These are phyloP conservation scores for Solanum virginianum DNA, from an alignment of 257 asterid species.

Conservation along the genomic window DNA sequence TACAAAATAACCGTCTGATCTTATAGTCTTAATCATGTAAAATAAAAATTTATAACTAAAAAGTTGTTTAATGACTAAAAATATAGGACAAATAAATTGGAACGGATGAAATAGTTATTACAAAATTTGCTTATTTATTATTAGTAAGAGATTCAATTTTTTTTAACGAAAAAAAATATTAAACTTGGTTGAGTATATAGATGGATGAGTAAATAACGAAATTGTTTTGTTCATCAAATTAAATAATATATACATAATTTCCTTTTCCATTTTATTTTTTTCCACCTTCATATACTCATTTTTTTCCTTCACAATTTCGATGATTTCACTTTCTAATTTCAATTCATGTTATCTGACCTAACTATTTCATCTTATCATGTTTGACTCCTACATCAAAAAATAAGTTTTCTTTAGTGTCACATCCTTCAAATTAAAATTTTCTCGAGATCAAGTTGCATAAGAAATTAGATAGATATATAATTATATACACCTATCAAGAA, in stretches of 20 bases:
- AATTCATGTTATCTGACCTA: not conserved
- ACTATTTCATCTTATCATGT: not conserved
- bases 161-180: not conserved
- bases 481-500: no score
- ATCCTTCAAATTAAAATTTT: rapidly evolving
- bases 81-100: not conserved
- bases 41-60: no score
- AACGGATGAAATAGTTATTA: no score
- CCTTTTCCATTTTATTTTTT: not conserved
- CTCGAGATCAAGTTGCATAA: rapidly evolving
- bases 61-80: not conserved
- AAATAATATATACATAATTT: not conserved
- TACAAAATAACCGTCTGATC: no score
- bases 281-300: not conserved
- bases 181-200: no score
- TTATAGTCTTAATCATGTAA: no score
- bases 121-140: no score
- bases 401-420: not conserved
- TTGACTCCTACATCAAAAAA: not conserved
- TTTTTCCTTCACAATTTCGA: not conserved
- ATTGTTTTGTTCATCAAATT: not conserved
- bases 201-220: not conserved
- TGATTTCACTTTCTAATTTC: not conserved
- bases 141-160: not conserved
- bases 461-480: not conserved